These are phyloP conservation scores for Papiliotrema flavescens DNA, from an alignment of 1,284 basidiomycete genomes.

Conservation along the genomic window DNA sequence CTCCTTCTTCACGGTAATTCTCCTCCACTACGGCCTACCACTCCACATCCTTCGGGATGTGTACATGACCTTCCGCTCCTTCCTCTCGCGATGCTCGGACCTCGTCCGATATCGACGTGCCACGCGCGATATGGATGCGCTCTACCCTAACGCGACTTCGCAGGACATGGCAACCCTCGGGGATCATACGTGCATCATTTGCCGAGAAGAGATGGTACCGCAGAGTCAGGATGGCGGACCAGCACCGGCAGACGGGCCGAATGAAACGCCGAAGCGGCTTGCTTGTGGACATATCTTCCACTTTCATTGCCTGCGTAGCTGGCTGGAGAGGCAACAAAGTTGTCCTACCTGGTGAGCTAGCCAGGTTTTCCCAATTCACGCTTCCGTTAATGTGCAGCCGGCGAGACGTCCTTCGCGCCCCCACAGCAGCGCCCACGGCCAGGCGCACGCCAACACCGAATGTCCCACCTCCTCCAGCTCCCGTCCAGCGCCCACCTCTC, in stretches of 20 bases:
- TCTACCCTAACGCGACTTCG: constrained; percentile 89
- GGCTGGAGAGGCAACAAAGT: constrained; percentile 88
- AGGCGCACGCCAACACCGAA: constrained; percentile 30
- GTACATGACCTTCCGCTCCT: constrained; percentile 88
- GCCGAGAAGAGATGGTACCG: constrained; percentile 89
- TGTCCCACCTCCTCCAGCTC: constrained; percentile 28
- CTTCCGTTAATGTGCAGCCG: constrained; percentile 56
- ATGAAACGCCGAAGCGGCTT: constrained; percentile 93
- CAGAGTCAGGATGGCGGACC: constrained; percentile 15
- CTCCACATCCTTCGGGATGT: constrained; percentile 96
- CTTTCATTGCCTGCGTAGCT: constrained; percentile 92
- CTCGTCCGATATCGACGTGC: constrained; percentile 88
- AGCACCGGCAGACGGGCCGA: constrained; percentile 58
- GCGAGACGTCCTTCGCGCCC: constrained; percentile 64
- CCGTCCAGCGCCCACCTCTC: background rate
- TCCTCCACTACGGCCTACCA: constrained; percentile 91
- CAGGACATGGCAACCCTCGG: constrained; percentile 75
- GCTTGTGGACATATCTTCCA: constrained; percentile 98
- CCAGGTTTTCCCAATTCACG: background rate
- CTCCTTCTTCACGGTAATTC: constrained; percentile 86
- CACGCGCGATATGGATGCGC: constrained; percentile 92
- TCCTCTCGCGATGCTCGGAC: constrained; percentile 79
- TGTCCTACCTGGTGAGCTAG: constrained; percentile 87
- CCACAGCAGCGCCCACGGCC: background rate
- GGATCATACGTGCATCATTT: constrained; percentile 96